Percentiles rank a stretch among this genome's conserved stretches.
Evolutionary conservation across 2,329 filamentous ascomycete species (phyloP).

Genomic region (Aspergillus udagawae): DNA sequence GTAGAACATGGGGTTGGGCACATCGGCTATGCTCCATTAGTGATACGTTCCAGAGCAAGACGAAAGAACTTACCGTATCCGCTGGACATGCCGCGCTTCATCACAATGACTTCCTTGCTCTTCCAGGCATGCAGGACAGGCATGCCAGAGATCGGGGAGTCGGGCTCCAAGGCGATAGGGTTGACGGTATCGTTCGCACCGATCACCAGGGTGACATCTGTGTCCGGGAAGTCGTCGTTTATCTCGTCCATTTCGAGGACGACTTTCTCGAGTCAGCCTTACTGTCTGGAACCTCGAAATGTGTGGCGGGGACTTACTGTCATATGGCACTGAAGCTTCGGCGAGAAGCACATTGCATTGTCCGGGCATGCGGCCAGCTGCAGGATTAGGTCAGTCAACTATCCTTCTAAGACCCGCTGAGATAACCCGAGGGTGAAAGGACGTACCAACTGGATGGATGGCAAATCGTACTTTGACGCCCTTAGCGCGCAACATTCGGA

Average conservation of each 20-base stretch:
- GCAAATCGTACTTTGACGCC: conserved; percentile 82
- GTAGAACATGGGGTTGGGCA: conserved; percentile 90
- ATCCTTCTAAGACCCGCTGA: neutral
- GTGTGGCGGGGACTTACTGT: conserved; percentile 49
- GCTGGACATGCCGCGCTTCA: conserved; percentile 87
- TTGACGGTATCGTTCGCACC: conserved; percentile 93
- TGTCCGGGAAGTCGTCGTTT: conserved; percentile 84
- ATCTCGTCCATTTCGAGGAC: conserved; percentile 96
- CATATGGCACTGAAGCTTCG: conserved; percentile 83
- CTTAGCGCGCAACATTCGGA: conserved; percentile 65
- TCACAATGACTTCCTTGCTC: conserved; percentile 86
- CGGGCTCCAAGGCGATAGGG: conserved; percentile 78
- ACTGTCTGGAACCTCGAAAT: neutral
- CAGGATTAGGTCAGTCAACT: neutral
- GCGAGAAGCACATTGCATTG: conserved; percentile 89
- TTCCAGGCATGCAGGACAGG: conserved; percentile 90
- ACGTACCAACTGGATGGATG: conserved; percentile 70
- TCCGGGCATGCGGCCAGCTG: conserved; percentile 78
- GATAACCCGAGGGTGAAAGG: neutral
- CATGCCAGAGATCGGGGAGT: conserved; percentile 85
- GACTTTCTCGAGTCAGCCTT: conserved; percentile 39
- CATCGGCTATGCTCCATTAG: conserved; percentile 60
- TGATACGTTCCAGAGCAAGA: neutral
- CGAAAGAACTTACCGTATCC: conserved; percentile 64
- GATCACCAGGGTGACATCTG: conserved; percentile 82